phyloP scores from a whole-genome alignment of 371 early-diverging fungal genomes.

The Thermomucor indicae-seudaticae region DNA sequence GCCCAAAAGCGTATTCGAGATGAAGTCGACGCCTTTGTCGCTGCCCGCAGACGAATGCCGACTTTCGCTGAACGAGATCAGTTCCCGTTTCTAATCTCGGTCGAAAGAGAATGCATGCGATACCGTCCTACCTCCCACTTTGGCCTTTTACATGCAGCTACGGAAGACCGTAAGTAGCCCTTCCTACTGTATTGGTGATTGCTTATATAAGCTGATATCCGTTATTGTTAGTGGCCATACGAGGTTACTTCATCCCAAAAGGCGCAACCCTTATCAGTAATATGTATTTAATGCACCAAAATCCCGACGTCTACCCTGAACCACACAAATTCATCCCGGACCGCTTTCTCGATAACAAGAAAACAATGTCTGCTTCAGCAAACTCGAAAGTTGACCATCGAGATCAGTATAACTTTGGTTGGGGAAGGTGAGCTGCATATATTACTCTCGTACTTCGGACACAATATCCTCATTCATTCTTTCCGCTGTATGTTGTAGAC shows the following conservation, averaged over 20 bases:
- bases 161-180: slow-evolving; percentile 14
- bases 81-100: slow-evolving; percentile 14
- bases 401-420: slow-evolving; percentile 13
- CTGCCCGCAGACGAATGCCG: slow-evolving; percentile 9
- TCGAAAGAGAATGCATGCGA: slow-evolving; percentile 23
- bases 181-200: neutral
- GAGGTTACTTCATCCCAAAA: slow-evolving; percentile 33
- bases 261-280: slow-evolving; percentile 21
- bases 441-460: no score
- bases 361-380: slow-evolving; percentile 9
- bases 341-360: slow-evolving; percentile 13
- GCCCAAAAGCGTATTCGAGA: slow-evolving; percentile 12
- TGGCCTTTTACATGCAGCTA: slow-evolving; percentile 15
- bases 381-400: slow-evolving; percentile 7
- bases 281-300: slow-evolving; percentile 14
- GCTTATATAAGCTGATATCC: neutral
- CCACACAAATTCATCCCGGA: slow-evolving; percentile 19
- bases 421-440: no score
- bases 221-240: slow-evolving; percentile 7
- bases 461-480: neutral
- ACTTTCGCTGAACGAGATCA: slow-evolving; percentile 12
- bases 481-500: slow-evolving; percentile 1
- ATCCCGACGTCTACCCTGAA: slow-evolving; percentile 5
- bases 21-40: slow-evolving; percentile 13
- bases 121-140: slow-evolving; percentile 10